phyloP scores from a whole-genome alignment of 1,284 basidiomycete species.

The Kwoniella shivajii region DNA sequence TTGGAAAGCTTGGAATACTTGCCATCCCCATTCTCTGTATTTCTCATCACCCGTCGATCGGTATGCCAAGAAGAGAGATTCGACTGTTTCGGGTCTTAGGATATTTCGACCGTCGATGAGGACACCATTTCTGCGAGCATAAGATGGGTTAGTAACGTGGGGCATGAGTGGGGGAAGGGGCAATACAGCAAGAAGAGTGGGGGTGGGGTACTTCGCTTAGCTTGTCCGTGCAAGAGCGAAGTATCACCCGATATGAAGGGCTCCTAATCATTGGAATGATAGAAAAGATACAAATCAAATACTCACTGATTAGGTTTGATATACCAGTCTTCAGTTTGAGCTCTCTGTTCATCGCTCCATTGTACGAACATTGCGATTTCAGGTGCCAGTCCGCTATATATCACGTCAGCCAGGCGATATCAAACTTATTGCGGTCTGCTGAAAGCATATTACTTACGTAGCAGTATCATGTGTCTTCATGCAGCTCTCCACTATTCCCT shows the following conservation, averaged over 20 bases:
- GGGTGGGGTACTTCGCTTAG: not conserved
- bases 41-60: conserved; percentile 78
- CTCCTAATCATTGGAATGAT: not conserved
- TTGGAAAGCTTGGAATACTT: conserved; percentile 87
- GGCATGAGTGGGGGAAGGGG: conserved; percentile 1
- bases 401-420: no score
- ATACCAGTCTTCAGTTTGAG: conserved; percentile 72
- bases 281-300: no score
- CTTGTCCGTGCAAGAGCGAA: no score
- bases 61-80: conserved; percentile 85
- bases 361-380: conserved; percentile 79
- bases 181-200: not conserved
- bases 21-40: conserved; percentile 85
- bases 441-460: conserved; percentile 62
- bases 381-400: conserved; percentile 71
- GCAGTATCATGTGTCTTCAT: conserved; percentile 81
- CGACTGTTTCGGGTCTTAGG: conserved; percentile 90
- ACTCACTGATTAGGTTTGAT: conserved; percentile 62
- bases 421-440: no score
- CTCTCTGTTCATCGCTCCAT: conserved; percentile 52
- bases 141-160: not conserved
- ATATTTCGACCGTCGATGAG: conserved; percentile 87
- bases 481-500: conserved; percentile 82
- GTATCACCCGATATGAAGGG: no score
- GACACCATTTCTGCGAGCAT: conserved; percentile 29